Conservation (phyloP, 768 basidiomycete genomes). For the Lentinus tigrinus region DNA sequence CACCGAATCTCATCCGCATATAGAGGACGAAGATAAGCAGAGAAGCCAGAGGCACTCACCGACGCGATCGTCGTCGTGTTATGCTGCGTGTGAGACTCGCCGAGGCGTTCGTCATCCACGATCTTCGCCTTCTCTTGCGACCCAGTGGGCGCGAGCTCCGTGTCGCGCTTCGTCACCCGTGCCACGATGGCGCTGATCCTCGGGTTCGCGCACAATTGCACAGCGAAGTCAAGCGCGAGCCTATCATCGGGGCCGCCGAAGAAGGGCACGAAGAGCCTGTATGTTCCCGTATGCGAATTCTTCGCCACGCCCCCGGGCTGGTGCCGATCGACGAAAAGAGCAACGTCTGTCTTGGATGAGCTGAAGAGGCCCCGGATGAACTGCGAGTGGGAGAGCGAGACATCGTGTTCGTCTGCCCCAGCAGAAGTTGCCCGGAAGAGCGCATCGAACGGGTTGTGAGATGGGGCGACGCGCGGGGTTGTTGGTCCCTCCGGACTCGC, state of each 20-base stretch:
- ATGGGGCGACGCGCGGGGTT: slow-evolving; percentile 26
- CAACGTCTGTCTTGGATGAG: slow-evolving; percentile 71
- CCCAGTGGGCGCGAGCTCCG: slow-evolving; percentile 1
- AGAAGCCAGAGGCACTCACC: slow-evolving; percentile 38
- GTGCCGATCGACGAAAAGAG: slow-evolving; percentile 71
- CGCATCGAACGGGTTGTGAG: slow-evolving; percentile 70
- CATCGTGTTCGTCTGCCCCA: slow-evolving; percentile 36
- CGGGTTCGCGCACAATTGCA: slow-evolving; percentile 75
- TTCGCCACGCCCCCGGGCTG: slow-evolving; percentile 25
- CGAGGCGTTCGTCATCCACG: slow-evolving; percentile 26
- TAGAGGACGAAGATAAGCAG: no score
- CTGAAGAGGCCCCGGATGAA: slow-evolving; percentile 83
- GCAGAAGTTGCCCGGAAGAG: slow-evolving; percentile 45
- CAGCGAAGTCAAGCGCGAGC: slow-evolving; percentile 78
- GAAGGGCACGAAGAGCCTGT: slow-evolving; percentile 86
- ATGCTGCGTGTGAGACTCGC: slow-evolving; percentile 13
- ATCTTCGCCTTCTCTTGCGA: slow-evolving; percentile 11
- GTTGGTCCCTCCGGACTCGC: neutral
- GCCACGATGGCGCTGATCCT: slow-evolving; percentile 74
- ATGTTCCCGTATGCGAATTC: slow-evolving; percentile 31
- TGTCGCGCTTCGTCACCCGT: slow-evolving; percentile 54
- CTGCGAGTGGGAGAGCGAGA: slow-evolving; percentile 67
- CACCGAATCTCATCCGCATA: neutral
- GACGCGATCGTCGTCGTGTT: slow-evolving; percentile 44
- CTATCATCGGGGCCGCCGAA: slow-evolving; percentile 95